These are phyloP conservation scores for Fraxinus albicans DNA, from an alignment of 305 asterid species.

Conservation along the genomic window DNA sequence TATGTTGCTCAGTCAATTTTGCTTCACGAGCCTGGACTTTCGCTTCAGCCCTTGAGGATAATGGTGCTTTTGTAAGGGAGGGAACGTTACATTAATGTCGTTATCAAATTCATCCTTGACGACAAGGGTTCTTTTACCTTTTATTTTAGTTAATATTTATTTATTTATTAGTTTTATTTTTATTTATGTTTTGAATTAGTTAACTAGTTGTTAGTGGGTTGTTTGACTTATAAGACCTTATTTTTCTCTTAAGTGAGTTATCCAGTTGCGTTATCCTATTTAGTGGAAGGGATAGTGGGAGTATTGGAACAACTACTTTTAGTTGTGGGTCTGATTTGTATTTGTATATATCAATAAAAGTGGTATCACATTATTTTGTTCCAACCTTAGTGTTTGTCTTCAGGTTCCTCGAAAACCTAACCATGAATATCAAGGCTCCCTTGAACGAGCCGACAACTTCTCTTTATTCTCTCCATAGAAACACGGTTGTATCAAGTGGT, in stretches of 20 bases:
- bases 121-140: background rate
- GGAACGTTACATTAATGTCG: background rate
- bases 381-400: background rate
- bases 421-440: background rate
- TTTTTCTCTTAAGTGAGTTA: background rate
- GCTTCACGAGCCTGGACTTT: background rate
- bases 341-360: too few species aligned
- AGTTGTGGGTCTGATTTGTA: background rate
- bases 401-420: background rate
- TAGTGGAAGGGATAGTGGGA: background rate
- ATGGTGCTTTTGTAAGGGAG: background rate
- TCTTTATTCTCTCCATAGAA: background rate
- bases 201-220: too few species aligned
- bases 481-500: background rate
- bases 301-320: background rate
- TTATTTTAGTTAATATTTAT: too few species aligned
- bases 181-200: too few species aligned
- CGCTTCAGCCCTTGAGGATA: background rate
- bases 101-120: too few species aligned
- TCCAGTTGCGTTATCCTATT: background rate
- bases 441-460: background rate
- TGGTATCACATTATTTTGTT: background rate
- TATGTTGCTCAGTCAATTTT: background rate
- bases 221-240: background rate
- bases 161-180: too few species aligned